phyloP scores from a whole-genome alignment of 129 eudicot genomes.

The Apium graveolens region DNA sequence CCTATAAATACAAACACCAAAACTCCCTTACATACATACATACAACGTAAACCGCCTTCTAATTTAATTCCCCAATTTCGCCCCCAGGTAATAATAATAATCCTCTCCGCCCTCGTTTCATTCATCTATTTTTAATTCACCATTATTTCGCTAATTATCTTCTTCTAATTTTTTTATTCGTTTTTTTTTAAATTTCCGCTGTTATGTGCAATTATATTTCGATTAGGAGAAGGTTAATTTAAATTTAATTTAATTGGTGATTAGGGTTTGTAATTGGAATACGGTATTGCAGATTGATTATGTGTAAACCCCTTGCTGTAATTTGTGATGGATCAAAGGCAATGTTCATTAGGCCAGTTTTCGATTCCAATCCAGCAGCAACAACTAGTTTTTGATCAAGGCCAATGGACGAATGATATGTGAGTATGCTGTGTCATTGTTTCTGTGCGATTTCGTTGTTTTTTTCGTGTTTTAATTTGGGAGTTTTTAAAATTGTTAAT shows the following conservation, averaged over 20 bases:
- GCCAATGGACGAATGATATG: background rate
- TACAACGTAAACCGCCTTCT: constrained; percentile 3
- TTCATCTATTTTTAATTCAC: too few species aligned
- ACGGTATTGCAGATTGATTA: constrained; percentile 2
- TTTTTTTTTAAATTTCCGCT: background rate
- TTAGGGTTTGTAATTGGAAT: background rate
- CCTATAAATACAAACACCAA: constrained; percentile 8
- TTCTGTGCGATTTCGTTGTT: background rate
- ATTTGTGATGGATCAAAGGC: background rate
- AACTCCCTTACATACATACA: background rate
- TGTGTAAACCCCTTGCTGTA: background rate
- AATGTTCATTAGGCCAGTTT: background rate
- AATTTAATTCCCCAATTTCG: background rate
- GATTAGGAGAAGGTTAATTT: background rate
- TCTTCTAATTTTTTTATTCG: background rate
- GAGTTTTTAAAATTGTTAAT: background rate
- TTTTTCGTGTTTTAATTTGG: background rate
- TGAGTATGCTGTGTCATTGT: background rate
- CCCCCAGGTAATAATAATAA: background rate
- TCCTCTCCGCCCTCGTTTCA: background rate
- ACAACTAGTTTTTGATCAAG: background rate
- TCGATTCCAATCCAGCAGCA: constrained; percentile 1
- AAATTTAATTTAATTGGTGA: background rate
- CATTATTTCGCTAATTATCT: background rate
- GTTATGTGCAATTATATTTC: background rate